phyloP scores from a whole-genome alignment of 1,139 yeast species.

The Arxiozyma slooffiae region DNA sequence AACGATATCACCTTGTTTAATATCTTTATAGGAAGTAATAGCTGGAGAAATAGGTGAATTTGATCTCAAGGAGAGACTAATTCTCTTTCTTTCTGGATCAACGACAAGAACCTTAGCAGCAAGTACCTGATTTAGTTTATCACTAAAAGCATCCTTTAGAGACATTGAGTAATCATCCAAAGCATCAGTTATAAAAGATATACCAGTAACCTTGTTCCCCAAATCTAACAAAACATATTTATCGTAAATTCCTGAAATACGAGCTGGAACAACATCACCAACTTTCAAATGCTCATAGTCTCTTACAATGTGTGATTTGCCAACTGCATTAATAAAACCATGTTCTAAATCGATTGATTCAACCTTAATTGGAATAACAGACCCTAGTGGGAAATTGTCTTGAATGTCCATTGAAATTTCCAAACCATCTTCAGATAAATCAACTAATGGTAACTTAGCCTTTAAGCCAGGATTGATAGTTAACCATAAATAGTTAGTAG shows the following conservation, averaged over 20 bases:
- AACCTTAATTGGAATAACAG: constrained; percentile 55
- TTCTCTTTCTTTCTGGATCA: constrained; percentile 47
- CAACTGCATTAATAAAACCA: constrained; percentile 41
- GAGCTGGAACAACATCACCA: constrained; percentile 56
- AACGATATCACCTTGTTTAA: constrained; percentile 61
- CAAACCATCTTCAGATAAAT: constrained; percentile 49
- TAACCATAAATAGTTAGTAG: constrained; percentile 56
- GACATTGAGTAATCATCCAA: constrained; percentile 56
- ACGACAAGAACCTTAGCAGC: constrained; percentile 51
- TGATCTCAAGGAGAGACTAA: constrained; percentile 55
- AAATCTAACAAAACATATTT: constrained; percentile 58
- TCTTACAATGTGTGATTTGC: constrained; percentile 38
- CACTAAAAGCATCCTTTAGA: constrained; percentile 40
- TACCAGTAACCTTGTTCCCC: constrained; percentile 52
- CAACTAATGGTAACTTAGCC: constrained; percentile 61
- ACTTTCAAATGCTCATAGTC: constrained; percentile 45
- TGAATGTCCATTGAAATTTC: constrained; percentile 38
- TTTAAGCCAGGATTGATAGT: constrained; percentile 58
- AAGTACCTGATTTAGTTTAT: constrained; percentile 45
- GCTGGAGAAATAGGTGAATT: constrained; percentile 44
- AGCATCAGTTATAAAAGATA: constrained; percentile 70
- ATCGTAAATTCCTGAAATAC: constrained; percentile 53
- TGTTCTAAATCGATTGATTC: constrained; percentile 46
- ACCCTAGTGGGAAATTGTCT: constrained; percentile 55
- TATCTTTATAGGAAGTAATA: constrained; percentile 43